These are phyloP conservation scores for Epichloe sp. DNA, from an alignment of 2,329 filamentous ascomycete genomes.

Conservation along the genomic window DNA sequence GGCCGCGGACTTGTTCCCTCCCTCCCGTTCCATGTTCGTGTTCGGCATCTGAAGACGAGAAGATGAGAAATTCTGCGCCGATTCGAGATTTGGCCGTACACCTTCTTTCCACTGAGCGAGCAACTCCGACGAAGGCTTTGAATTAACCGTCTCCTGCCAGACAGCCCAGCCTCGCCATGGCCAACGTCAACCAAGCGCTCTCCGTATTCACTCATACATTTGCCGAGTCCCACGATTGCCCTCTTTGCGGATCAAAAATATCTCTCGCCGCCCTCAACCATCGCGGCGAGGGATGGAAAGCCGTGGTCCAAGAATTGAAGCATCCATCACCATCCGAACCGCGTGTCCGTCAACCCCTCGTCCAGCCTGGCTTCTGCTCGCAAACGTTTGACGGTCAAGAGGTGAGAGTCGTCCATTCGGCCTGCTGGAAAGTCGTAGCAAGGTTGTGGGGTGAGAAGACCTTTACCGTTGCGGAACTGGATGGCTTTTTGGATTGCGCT, in stretches of 20 bases:
- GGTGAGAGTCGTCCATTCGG: constrained; percentile 4
- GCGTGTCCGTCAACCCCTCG: constrained; percentile 2
- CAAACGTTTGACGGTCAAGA: constrained; percentile 1
- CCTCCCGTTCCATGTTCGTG: too few species aligned
- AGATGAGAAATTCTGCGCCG: too few species aligned
- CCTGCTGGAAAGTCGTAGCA: constrained; percentile 6
- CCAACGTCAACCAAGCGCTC: background rate
- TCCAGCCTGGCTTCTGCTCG: constrained; percentile 1
- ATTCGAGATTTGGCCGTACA: too few species aligned
- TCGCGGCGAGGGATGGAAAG: constrained; percentile 5
- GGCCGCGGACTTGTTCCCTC: too few species aligned
- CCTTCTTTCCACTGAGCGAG: too few species aligned
- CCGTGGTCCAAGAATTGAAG: constrained; percentile 2
- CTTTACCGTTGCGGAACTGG: constrained; percentile 6
- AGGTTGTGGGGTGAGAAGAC: constrained; percentile 1
- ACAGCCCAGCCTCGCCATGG: background rate
- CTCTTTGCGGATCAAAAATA: constrained; percentile 5
- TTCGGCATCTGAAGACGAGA: too few species aligned
- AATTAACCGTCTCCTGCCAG: background rate
- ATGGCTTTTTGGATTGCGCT: constrained; percentile 6
- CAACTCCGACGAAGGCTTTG: background rate
- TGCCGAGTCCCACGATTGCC: background rate
- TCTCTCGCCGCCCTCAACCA: constrained; percentile 1
- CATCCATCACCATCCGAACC: constrained; percentile 1
- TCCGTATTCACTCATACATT: background rate